Evolutionary conservation across 2,329 filamentous ascomycete species (phyloP), one percentile per base, ranked within the genome.

Genomic region (Clonostachys rosea): DNA sequence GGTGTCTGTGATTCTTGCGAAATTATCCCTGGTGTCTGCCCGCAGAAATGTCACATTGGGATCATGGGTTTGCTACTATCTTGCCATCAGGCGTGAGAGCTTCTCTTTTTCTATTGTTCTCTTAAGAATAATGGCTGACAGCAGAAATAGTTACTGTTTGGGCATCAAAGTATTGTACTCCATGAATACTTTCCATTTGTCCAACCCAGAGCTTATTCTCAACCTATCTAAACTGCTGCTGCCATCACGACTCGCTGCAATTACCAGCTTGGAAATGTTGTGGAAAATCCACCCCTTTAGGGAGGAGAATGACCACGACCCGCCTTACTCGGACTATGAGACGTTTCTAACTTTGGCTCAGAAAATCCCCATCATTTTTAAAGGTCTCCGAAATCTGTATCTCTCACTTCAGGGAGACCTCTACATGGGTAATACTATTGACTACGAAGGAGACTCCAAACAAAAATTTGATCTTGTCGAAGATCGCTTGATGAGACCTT

Each of bases 381-480:
- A 11, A 17, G 24, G 24, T 24, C 13, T 41, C 13, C 16, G 24
- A 14, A 41, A 24, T 17, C 40, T 41, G 13, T 41, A 41, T 17
- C 16, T 41, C 17, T 41, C 40, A 6, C 40, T 41, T 5, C 40
- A 41, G 16, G 40, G 40, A 17, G 40, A 41, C 40, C 12, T 41
- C 11, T 14, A 8, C 17, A 17, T 41, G 13, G 16, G 16, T 17
- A 13, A 17, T 17, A 16, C 6, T 11, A 11, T 41, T 24, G 40
- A 41, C 24, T 30, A 30, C 24, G 3, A 3, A 30, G 24, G 24
- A 30, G 24, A 30, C 8, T 30, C 24, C 9, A 30, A 30, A 30
- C 24, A 41, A 5, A 41, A 41, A 14, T 12, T 18, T 20, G 47
- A 1, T 57, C 58, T 24, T 3, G 40, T 17, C 13, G 40, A 41